Evolutionary conservation across 495 filamentous ascomycete species (phyloP), one percentile per base, ranked within the genome.

Genomic region (Penicillium egyptiacum): DNA sequence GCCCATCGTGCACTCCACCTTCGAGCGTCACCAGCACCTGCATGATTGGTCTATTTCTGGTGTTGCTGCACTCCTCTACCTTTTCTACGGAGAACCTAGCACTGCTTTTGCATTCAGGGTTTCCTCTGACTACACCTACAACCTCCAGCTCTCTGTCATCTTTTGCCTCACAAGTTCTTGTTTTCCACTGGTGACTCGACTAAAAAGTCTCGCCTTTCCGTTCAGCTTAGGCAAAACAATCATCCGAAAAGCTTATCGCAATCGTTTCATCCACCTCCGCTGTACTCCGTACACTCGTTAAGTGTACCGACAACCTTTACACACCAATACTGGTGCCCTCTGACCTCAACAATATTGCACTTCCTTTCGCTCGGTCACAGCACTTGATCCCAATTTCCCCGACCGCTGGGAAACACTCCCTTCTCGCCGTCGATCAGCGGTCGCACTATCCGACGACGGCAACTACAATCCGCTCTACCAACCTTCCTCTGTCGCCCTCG

Each of bases 391-490:
- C 52, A 26, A 55, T 57, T 73, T 60, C 76, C 75, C 73, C 68
- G 72, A 76, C 76, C 73, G 76, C 76, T 79, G 76, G 76, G 75
- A 72, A 75, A 49, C 30, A 54, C 26, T 53, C 47, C 28, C 35
- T 31, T 62, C 50, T 70, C 65, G 74, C 73, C 76, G 75, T 77
- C 76, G 75, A 75, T 76, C 71, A 79, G 76, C 76, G 76, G 76
- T 79, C 75, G 68, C 73, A 61, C 66, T 58, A 63, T 69, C 61
- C 70, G 75, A 75, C 73, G 75, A 71, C 73, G 71, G 74, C 73
- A 66, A 62, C 60, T 56, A 48, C 35, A 40, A 22, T 44, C 12
- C 30, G 44, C 49, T 54, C 19, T 59, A 57, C 57, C 40, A 56
- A 54, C 31, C 46, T 17, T 53, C 25, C 14, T 57, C 49, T 47